Base-by-base conservation (phyloP, 164 flowering plant genomes). In the Magnolia changhungtana region DNA sequence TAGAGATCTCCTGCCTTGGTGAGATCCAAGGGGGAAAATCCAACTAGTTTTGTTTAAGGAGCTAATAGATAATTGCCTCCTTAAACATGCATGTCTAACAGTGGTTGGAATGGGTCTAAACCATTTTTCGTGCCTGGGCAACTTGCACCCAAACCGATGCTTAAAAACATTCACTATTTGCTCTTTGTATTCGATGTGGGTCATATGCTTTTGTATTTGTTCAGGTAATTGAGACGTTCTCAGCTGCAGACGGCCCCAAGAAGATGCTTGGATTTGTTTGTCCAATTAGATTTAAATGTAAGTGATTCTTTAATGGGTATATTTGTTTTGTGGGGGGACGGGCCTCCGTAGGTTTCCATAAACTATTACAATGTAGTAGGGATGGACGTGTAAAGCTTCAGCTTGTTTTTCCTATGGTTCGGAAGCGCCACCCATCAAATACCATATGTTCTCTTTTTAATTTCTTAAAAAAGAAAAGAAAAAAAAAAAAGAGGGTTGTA, bases 241-340 rank as follows among this genome's bases (percentile, higher is more conserved):
- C 3, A 23, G n/a, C 31, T n/a, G 18, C 21, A 24, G 50, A 16
- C 9, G 29, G 55, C 50, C 13, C 16, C 61, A 18, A 13, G 52
- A 49, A 18, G 21, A 52, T 55, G 74, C 13, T 11, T 21, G 45
- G 52, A 72, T 51, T 72, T 52, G 63, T 52, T 20, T 72, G 63
- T 21, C 49, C 24, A 72, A 51, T 51, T 23, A 72, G 74, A 23
- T 51, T 24, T 37, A 20, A 7, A 52, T 51, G 63, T 55, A 52
- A 23, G 74, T 13, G 52, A 68, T 68, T 68, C 71, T 68, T 68
- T 68, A 68, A 27, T 68, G 8, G 71, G 45, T 68, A 68, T 68
- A 37, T 37, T 31, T 18, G 71, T 24, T 68, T 68, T 68, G 71
- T 68, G 71, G 71, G 71, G 50, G 45, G 7, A 55, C 19, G 61